Percentiles rank a stretch among this genome's conserved stretches.
These are phyloP conservation scores for Eruca vesicaria DNA, from an alignment of 441 rosid species.

Conservation along the genomic window DNA sequence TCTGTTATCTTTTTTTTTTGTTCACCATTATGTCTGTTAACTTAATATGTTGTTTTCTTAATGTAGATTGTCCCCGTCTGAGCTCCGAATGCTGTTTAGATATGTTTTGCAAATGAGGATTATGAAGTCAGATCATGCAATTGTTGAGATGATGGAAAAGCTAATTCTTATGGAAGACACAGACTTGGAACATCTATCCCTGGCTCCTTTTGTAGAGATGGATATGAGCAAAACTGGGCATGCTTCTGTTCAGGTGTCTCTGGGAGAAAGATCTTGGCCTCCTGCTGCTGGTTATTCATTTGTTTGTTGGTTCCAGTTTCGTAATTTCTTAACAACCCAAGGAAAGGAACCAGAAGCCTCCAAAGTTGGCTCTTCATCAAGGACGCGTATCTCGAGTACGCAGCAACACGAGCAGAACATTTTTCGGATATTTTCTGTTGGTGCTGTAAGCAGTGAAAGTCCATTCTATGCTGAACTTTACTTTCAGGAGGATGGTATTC, in stretches of 20 bases:
- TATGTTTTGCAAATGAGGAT: conserved; percentile 84
- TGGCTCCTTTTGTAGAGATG: conserved; percentile 94
- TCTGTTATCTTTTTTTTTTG: too few relatives aligned
- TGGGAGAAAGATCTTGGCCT: conserved; percentile 99
- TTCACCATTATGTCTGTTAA: too few relatives aligned
- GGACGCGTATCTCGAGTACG: conserved; percentile 42
- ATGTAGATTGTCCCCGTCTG: conserved; percentile 94
- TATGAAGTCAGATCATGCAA: conserved; percentile 72
- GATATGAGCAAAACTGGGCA: conserved; percentile 92
- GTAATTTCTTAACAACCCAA: conserved; percentile 67
- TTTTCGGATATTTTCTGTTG: conserved; percentile 95
- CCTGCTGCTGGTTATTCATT: conserved; percentile 99
- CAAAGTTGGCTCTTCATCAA: conserved; percentile 56
- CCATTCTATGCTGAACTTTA: conserved; percentile 93
- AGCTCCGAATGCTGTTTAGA: conserved; percentile 82
- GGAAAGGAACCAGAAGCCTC: conserved; percentile 58
- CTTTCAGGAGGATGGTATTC: conserved; percentile 91
- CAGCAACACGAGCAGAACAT: conserved; percentile 65
- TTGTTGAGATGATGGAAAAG: conserved; percentile 94
- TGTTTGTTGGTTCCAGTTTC: conserved; percentile 95
- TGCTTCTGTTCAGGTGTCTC: conserved; percentile 93
- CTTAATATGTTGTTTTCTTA: conserved; percentile 34
- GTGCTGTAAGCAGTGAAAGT: conserved; percentile 73
- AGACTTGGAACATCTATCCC: conserved; percentile 67
- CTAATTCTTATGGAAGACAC: conserved; percentile 85